phyloP scores from a whole-genome alignment of 139 green algal species.

The Coccomyxa sp. region DNA sequence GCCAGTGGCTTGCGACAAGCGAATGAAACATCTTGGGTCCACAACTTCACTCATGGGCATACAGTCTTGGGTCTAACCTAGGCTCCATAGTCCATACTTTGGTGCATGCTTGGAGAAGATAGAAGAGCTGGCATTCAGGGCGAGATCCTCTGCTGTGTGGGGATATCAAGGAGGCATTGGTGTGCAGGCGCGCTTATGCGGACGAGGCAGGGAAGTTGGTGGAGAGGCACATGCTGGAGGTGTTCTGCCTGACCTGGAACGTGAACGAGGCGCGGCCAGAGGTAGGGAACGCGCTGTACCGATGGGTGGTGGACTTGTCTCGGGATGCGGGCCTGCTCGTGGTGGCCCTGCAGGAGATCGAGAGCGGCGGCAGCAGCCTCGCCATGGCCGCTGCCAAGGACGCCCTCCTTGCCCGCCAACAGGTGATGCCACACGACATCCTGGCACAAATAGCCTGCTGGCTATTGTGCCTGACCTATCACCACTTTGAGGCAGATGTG shows the following conservation, averaged over 20 bases:
- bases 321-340: conserved; percentile 44
- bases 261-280: conserved; percentile 60
- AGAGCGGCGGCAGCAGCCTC: conserved; percentile 78
- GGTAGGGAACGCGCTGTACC: conserved; percentile 18
- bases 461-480: background rate
- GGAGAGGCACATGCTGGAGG: conserved; percentile 30
- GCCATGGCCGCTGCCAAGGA: conserved; percentile 51
- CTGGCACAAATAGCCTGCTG: background rate
- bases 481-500: too few relatives aligned
- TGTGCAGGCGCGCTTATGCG: conserved; percentile 30
- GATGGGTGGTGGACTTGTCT: conserved; percentile 44
- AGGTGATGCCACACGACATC: conserved; percentile 1
- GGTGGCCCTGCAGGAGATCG: conserved; percentile 80
- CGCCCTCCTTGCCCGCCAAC: conserved; percentile 28
- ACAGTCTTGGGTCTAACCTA: too few relatives aligned
- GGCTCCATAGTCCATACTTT: too few relatives aligned
- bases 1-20: too few relatives aligned
- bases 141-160: too few relatives aligned
- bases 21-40: too few relatives aligned
- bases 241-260: conserved; percentile 84
- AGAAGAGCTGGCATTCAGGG: too few relatives aligned
- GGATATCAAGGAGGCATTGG: too few relatives aligned
- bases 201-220: conserved; percentile 17
- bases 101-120: too few relatives aligned
- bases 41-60: too few relatives aligned